These are phyloP conservation scores for Pythium myriotylum DNA, from an alignment of 352 stramenopile species.

Conservation along the genomic window DNA sequence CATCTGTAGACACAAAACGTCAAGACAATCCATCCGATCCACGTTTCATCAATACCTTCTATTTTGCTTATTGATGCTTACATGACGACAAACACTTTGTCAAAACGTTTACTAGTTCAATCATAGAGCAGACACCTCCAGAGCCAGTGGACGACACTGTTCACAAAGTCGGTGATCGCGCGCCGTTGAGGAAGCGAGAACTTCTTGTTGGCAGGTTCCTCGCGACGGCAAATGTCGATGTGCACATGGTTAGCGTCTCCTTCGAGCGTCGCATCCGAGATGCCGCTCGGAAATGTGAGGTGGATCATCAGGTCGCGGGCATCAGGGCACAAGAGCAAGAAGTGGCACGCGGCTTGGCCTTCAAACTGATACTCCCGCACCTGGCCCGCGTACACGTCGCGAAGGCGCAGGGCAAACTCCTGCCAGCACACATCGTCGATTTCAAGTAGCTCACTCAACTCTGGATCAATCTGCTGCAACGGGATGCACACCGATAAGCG, in stretches of 20 bases:
- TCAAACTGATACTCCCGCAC: conserved; percentile 88
- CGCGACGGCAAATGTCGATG: conserved; percentile 86
- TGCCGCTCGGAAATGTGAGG: conserved; percentile 60
- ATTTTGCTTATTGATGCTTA: conserved; percentile 3
- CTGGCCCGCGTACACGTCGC: conserved; percentile 76
- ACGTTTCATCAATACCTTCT: no score
- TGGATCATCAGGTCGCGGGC: conserved; percentile 90
- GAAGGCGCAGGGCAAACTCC: conserved; percentile 73
- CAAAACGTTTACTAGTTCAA: conserved; percentile 40
- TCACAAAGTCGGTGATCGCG: conserved; percentile 86
- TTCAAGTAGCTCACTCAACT: conserved; percentile 62
- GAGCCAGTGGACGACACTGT: conserved; percentile 88
- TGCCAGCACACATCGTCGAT: conserved; percentile 79
- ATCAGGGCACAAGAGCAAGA: conserved; percentile 80
- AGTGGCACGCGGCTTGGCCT: conserved; percentile 68
- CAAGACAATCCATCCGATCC: no score
- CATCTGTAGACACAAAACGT: no score
- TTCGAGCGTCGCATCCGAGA: conserved; percentile 16
- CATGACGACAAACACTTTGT: background rate
- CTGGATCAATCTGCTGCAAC: conserved; percentile 76
- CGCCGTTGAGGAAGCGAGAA: conserved; percentile 84
- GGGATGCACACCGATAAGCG: conserved; percentile 79
- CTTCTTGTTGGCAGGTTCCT: conserved; percentile 75
- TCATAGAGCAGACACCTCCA: conserved; percentile 87
- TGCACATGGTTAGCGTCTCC: conserved; percentile 33